Percentiles rank a stretch among this genome's conserved stretches.
phyloP scores from a whole-genome alignment of 495 filamentous ascomycete species.

The Aspergillus panamensis region DNA sequence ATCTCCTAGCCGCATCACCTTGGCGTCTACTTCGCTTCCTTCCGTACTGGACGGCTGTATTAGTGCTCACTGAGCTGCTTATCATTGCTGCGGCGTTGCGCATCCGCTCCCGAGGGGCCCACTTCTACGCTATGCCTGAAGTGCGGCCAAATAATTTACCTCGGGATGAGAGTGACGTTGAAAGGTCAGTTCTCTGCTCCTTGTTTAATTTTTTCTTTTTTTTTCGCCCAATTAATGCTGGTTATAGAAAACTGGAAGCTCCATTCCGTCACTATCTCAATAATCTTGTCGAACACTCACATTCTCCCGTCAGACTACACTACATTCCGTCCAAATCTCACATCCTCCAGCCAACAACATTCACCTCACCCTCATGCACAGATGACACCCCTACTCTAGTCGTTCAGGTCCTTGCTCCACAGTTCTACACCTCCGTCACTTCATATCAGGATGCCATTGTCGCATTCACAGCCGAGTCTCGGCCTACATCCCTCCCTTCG shows the following conservation, averaged over 20 bases:
- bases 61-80: conserved; percentile 4
- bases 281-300: neutral
- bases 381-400: neutral
- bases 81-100: neutral
- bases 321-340: conserved; percentile 10
- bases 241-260: neutral
- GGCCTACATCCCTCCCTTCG: neutral
- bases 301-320: neutral
- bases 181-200: neutral
- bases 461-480: conserved; percentile 1
- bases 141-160: conserved; percentile 3
- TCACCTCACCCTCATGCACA: neutral
- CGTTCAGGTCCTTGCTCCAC: conserved; percentile 5
- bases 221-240: neutral
- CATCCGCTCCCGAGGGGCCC: neutral
- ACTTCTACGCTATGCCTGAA: conserved; percentile 7
- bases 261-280: conserved; percentile 5
- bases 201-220: neutral
- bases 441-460: neutral
- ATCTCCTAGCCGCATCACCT: neutral
- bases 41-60: conserved; percentile 6
- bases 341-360: neutral
- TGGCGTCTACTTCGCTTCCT: conserved; percentile 4
- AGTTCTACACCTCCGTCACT: conserved; percentile 6
- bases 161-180: conserved; percentile 1